A percentile compares a stretch with the other conserved stretches of the same genome.
Evolutionary conservation across 352 stramenopile species (phyloP).

Genomic region (Globisporangium recalcitrans): DNA sequence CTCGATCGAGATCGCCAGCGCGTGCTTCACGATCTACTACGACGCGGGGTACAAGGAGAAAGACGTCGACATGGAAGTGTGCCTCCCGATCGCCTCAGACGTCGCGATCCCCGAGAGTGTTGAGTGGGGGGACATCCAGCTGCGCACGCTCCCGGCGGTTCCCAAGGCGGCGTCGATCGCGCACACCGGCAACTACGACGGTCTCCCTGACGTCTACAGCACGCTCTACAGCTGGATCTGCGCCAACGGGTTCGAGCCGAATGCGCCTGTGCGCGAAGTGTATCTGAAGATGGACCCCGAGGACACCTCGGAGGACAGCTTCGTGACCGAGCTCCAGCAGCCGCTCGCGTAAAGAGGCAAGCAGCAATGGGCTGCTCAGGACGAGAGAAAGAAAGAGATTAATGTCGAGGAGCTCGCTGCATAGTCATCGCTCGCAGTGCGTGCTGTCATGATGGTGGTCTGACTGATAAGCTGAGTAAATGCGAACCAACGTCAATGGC

Average conservation of each 20-base stretch:
- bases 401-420: background rate
- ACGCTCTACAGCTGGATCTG: slow-evolving; percentile 36
- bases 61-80: slow-evolving; percentile 52
- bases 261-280: slow-evolving; percentile 32
- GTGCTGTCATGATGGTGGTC: background rate
- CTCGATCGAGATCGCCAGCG: slow-evolving; percentile 14
- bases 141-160: slow-evolving; percentile 20
- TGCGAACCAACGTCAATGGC: background rate
- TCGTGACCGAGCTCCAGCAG: slow-evolving; percentile 32
- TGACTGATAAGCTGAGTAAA: background rate
- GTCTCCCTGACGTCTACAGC: slow-evolving; percentile 24
- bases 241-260: slow-evolving; percentile 22
- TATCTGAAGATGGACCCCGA: slow-evolving; percentile 31
- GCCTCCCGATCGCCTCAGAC: slow-evolving; percentile 29
- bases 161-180: slow-evolving; percentile 26
- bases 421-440: background rate
- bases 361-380: background rate
- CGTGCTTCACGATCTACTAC: slow-evolving; percentile 43
- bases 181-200: slow-evolving; percentile 30
- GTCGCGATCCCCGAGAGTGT: slow-evolving; percentile 11
- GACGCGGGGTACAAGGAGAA: slow-evolving; percentile 27
- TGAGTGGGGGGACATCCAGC: slow-evolving; percentile 18
- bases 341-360: slow-evolving; percentile 16
- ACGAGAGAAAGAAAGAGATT: too few species aligned
- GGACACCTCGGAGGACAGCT: slow-evolving; percentile 16